Conservation (phyloP, 2,329 filamentous ascomycete genomes). For the Teratosphaeriaceae sp. region DNA sequence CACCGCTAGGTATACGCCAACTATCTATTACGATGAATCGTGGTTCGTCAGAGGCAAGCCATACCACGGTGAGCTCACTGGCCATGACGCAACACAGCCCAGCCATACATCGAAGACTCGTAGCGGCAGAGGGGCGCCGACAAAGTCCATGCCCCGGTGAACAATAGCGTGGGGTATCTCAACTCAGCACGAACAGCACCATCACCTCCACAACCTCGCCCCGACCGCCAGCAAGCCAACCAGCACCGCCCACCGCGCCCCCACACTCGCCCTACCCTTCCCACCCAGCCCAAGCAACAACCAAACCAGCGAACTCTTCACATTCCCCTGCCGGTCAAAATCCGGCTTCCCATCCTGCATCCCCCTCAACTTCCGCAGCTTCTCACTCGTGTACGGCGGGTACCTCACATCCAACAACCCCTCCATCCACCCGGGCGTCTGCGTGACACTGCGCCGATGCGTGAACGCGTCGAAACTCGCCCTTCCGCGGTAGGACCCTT, state of each 20-base stretch:
- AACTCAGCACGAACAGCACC: no score
- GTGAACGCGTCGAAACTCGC: conserved; percentile 64
- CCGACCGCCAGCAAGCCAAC: conserved; percentile 12
- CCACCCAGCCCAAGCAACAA: conserved; percentile 26
- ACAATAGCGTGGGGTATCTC: no score
- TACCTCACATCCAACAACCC: conserved; percentile 60
- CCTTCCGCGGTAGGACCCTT: conserved; percentile 69
- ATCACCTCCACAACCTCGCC: conserved; percentile 3
- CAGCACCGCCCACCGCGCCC: conserved; percentile 22
- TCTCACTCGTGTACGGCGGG: conserved; percentile 51
- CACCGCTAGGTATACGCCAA: no score
- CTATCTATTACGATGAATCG: no score
- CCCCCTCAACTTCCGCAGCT: conserved; percentile 45
- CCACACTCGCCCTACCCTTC: conserved; percentile 20
- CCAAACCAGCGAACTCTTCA: conserved; percentile 24
- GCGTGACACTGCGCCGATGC: conserved; percentile 54
- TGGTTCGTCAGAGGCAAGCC: no score
- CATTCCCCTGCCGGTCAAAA: conserved; percentile 52
- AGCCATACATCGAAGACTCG: no score
- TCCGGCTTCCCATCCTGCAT: conserved; percentile 50
- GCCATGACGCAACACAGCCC: no score
- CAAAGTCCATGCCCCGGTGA: no score
- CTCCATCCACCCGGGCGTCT: conserved; percentile 62
- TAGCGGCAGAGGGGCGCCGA: no score
- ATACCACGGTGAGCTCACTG: no score